Percentiles rank a stretch among this genome's conserved stretches.
These are phyloP conservation scores for Eucalyptus cloeziana DNA, from an alignment of 345 rosid species.

Conservation along the genomic window DNA sequence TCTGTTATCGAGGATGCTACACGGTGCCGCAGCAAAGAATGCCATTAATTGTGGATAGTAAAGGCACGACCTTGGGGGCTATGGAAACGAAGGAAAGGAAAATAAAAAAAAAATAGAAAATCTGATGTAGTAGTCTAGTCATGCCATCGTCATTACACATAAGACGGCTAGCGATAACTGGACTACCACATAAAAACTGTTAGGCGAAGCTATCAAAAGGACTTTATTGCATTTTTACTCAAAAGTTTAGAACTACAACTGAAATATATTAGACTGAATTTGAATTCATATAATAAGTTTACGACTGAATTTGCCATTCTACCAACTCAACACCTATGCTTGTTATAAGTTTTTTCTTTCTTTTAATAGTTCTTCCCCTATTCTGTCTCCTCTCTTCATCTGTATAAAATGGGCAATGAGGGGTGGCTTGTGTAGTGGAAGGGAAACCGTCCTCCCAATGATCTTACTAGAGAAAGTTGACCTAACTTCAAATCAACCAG, in stretches of 20 bases:
- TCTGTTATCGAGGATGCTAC: not conserved
- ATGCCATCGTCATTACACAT: too few relatives aligned
- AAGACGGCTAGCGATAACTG: accelerated
- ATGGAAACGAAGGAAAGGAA: accelerated
- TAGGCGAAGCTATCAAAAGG: accelerated
- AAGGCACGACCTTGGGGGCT: not conserved
- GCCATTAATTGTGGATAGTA: not conserved
- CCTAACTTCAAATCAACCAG: not conserved
- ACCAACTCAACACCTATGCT: too few relatives aligned
- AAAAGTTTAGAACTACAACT: too few relatives aligned
- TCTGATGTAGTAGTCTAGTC: too few relatives aligned
- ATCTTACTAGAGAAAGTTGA: not conserved
- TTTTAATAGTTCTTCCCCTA: not conserved
- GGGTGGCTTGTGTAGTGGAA: not conserved
- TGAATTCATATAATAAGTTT: too few relatives aligned
- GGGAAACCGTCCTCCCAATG: not conserved
- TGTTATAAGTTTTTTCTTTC: not conserved
- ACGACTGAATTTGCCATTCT: too few relatives aligned
- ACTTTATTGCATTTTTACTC: not conserved
- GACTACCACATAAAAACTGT: too few relatives aligned
- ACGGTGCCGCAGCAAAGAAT: not conserved
- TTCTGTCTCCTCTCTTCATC: not conserved
- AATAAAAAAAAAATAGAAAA: too few relatives aligned
- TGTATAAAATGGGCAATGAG: not conserved
- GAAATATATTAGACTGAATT: too few relatives aligned